These are phyloP conservation scores for Leccinellum luteum DNA, from an alignment of 768 basidiomycete genomes.

Conservation along the genomic window DNA sequence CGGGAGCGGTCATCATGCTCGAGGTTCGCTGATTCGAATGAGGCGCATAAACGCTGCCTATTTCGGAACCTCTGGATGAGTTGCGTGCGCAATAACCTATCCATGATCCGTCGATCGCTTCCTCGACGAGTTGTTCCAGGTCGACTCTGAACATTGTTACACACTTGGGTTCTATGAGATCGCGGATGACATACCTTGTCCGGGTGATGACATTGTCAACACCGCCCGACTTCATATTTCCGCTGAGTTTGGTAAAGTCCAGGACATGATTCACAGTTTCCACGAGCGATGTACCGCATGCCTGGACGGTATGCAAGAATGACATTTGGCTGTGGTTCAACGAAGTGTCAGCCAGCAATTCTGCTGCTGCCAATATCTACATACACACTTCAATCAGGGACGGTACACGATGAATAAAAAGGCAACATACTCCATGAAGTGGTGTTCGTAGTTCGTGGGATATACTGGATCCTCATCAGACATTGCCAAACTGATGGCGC, in stretches of 20 bases:
- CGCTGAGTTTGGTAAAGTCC: conserved; percentile 93
- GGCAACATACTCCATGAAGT: conserved; percentile 70
- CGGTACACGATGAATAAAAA: background rate
- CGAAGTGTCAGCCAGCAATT: conserved; percentile 82
- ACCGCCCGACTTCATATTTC: conserved; percentile 75
- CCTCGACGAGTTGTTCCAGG: conserved; percentile 79
- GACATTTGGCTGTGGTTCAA: conserved; percentile 79
- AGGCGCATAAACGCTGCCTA: conserved; percentile 91
- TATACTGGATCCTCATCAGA: conserved; percentile 50
- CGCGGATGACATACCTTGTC: conserved; percentile 47
- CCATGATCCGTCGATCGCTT: conserved; percentile 92
- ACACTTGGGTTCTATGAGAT: background rate
- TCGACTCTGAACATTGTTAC: conserved; percentile 49
- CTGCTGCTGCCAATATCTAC: conserved; percentile 87
- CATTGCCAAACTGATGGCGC: background rate
- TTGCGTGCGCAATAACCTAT: conserved; percentile 86
- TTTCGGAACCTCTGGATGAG: conserved; percentile 68
- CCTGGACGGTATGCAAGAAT: conserved; percentile 90
- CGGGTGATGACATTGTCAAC: conserved; percentile 73
- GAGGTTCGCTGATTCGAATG: conserved; percentile 46
- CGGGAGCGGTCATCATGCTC: conserved; percentile 36
- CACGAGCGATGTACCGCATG: conserved; percentile 91
- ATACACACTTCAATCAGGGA: background rate
- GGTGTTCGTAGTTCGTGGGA: conserved; percentile 91
- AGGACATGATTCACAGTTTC: conserved; percentile 97